Base-by-base conservation (phyloP, 371 early-diverging fungal genomes). In the Nematocida parisii region DNA sequence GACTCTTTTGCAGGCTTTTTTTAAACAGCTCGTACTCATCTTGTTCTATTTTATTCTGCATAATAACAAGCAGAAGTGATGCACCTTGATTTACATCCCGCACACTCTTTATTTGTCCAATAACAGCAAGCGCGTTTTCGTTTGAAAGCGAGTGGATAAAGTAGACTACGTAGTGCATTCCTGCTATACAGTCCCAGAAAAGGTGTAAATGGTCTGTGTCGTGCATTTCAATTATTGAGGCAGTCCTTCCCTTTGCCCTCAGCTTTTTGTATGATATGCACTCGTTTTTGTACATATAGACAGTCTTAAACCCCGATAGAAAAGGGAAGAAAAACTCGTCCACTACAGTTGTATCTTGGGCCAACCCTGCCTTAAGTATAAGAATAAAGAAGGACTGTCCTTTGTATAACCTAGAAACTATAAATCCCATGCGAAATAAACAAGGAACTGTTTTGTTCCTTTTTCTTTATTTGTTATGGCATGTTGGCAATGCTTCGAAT, bases 391-490 rank as follows among this genome's bases (percentile, higher is more conserved):
- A 42, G 13, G 58, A 0, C 24, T 20, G 24, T 11, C 60, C 71
- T 70, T 47, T 56, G 58, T 77, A 77, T 22, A 77, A 46, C 60
- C 56, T 77, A n/a, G 80, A 77, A 5, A 77, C 22, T 11, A 77
- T 52, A 77, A 77, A 77, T 42, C 80, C 80, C 80, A 77, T 77
- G 39, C 9, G n/a, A n/a, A 9, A 77, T 57, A 77, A 77, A 68
- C 45, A 68, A 61, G 42, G 11, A 50, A n/a, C 9, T 9, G 33
- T n/a, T 52, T 13, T 75, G 39, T 64, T 55, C 27, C 15, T 56
- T 20, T 45, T 47, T 50, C 52, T 50, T 50, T 50, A 50, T 50
- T 50, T 50, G 52, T 18, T 18, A 50, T 50, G 52, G 13, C 52
- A 50, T 0, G 9, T 18, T 50, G 18, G 3, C 52, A 50, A 50